Evolutionary conservation across 805 yeast genomes (phyloP).

Genomic region (Brettanomyces anomalus): DNA sequence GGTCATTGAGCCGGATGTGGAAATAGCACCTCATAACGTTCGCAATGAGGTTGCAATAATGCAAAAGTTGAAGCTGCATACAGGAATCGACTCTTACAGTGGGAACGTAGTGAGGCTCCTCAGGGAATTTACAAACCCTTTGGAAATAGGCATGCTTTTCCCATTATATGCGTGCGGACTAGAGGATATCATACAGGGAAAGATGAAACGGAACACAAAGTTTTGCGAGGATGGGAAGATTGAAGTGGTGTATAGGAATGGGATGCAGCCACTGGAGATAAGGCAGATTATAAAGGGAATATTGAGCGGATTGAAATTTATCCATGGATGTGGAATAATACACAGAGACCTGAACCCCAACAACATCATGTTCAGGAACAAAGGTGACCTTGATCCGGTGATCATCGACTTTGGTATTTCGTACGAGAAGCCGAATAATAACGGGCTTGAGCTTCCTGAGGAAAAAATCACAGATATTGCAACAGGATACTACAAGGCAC

Average conservation of each 20-base stretch:
- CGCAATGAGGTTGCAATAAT: constrained; percentile 36
- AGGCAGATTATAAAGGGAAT: constrained; percentile 27
- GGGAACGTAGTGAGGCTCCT: constrained; percentile 12
- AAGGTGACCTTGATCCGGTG: constrained; percentile 20
- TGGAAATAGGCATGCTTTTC: constrained; percentile 33
- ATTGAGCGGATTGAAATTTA: constrained; percentile 43
- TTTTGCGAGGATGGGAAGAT: not conserved
- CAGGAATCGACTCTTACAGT: not conserved
- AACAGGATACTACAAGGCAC: constrained; percentile 63
- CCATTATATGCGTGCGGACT: constrained; percentile 32
- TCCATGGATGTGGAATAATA: constrained; percentile 56
- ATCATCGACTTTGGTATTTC: constrained; percentile 36
- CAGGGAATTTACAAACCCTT: constrained; percentile 10
- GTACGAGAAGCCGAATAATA: constrained; percentile 40
- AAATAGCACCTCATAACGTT: constrained; percentile 46
- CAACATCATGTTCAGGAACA: constrained; percentile 33
- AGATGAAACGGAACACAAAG: constrained; percentile 11
- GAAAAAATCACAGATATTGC: constrained; percentile 48
- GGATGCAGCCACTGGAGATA: constrained; percentile 9
- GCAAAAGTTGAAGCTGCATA: constrained; percentile 7
- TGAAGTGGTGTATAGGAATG: constrained; percentile 7
- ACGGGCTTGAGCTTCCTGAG: constrained; percentile 50
- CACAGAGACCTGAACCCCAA: constrained; percentile 81
- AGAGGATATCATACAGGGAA: constrained; percentile 22
- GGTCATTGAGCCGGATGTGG: constrained; percentile 39